Conservation (phyloP, 768 basidiomycete genomes). For the Tylopilus felleus region DNA sequence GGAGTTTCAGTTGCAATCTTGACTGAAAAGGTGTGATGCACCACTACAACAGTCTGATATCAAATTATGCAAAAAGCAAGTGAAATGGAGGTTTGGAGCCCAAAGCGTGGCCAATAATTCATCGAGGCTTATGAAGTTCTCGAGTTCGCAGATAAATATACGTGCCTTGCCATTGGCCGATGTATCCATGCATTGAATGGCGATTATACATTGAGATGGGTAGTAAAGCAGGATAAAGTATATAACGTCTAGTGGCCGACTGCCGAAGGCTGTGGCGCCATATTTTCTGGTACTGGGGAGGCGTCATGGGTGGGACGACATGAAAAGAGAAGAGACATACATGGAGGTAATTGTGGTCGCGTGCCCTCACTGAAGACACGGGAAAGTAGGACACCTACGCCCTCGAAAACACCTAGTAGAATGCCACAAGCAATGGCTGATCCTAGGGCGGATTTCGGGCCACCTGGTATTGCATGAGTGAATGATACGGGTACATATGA, state of each 20-base stretch:
- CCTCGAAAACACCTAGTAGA: conserved; percentile 89
- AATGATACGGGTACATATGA: background rate
- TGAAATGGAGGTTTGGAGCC: background rate
- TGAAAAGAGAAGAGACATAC: conserved; percentile 45
- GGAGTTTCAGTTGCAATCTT: conserved; percentile 5
- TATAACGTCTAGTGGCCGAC: conserved; percentile 50
- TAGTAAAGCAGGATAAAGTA: conserved; percentile 30
- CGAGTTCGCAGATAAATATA: conserved; percentile 1
- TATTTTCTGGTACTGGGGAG: conserved; percentile 49
- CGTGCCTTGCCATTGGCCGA: conserved; percentile 27
- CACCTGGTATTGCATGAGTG: conserved; percentile 52
- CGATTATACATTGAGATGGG: conserved; percentile 37
- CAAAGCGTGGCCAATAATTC: background rate
- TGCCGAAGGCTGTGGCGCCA: conserved; percentile 48
- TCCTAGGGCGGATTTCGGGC: conserved; percentile 84
- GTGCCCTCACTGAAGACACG: conserved; percentile 84
- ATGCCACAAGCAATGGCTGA: conserved; percentile 98
- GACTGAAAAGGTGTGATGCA: background rate
- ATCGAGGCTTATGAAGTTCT: background rate
- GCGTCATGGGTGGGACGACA: conserved; percentile 2
- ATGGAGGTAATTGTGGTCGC: conserved; percentile 73
- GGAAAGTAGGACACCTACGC: conserved; percentile 89
- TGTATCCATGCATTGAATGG: conserved; percentile 33
- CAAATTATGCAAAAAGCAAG: conserved; percentile 2
- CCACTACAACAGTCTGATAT: conserved; percentile 5